Percentiles rank a stretch among this genome's conserved stretches.
Conservation (phyloP, 495 filamentous ascomycete genomes). For the Neurospora pannonica region DNA sequence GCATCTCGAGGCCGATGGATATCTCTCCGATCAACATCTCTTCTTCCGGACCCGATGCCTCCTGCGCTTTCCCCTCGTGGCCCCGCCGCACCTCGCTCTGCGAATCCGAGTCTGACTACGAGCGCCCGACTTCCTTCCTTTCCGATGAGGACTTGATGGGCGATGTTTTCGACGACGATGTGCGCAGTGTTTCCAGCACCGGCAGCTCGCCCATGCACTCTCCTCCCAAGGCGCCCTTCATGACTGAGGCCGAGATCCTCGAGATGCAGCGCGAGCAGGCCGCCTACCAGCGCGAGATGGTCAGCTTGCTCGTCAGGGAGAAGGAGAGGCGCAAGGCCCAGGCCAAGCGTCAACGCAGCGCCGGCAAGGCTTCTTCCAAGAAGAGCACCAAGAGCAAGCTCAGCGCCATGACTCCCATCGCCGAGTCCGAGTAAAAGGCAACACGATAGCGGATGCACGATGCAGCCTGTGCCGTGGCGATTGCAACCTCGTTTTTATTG, state of each 20-base stretch:
- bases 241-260: conserved; percentile 31
- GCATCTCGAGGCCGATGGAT: conserved; percentile 41
- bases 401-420: conserved; percentile 39
- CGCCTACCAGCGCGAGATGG: conserved; percentile 36
- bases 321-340: conserved; percentile 35
- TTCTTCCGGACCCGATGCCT: conserved; percentile 26
- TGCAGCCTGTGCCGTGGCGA: conserved; percentile 1
- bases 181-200: conserved; percentile 35
- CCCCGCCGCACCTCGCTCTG: conserved; percentile 35
- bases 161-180: conserved; percentile 34
- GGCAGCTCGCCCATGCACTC: conserved; percentile 34
- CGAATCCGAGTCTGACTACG: conserved; percentile 26
- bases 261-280: conserved; percentile 34
- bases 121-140: conserved; percentile 38
- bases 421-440: conserved; percentile 27
- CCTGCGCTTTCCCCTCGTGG: conserved; percentile 44
- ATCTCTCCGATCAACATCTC: conserved; percentile 37
- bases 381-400: conserved; percentile 38
- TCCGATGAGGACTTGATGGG: conserved; percentile 39
- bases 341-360: conserved; percentile 23
- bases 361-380: conserved; percentile 21
- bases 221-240: conserved; percentile 8
- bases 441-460: background rate
- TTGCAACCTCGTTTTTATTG: background rate
- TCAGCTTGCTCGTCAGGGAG: conserved; percentile 33